Conservation (phyloP, 2,329 filamentous ascomycete genomes). For the Fusarium sororula region DNA sequence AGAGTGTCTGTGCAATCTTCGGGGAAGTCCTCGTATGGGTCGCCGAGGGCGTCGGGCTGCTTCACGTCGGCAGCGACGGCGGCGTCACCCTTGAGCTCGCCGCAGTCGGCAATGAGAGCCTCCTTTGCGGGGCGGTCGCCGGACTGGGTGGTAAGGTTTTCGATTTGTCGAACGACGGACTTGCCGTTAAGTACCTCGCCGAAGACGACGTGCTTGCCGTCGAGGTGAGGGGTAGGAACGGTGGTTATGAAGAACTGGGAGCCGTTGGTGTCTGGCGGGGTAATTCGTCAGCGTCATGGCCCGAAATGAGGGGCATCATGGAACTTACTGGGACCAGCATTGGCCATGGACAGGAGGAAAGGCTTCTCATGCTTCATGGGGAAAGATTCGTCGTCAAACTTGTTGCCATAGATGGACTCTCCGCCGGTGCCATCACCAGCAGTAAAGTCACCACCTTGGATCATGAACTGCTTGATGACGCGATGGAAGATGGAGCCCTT, state of each 20-base stretch:
- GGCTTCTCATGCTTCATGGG: conserved; percentile 89
- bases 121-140: conserved; percentile 82
- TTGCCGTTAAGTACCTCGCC: conserved; percentile 94
- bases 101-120: conserved; percentile 82
- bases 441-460: conserved; percentile 93
- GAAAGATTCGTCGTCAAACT: conserved; percentile 98
- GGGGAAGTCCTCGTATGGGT: conserved; percentile 94
- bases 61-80: conserved; percentile 74
- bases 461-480: conserved; percentile 99
- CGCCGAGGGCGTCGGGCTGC: conserved; percentile 81
- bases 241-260: conserved; percentile 99
- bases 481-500: conserved; percentile 95
- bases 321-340: conserved; percentile 83
- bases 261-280: conserved; percentile 80
- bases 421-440: conserved; percentile 93
- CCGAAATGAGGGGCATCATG: background rate
- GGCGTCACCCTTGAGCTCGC: conserved; percentile 79
- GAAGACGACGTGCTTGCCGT: conserved; percentile 97
- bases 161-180: conserved; percentile 87
- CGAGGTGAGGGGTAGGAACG: conserved; percentile 91
- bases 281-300: conserved; percentile 15
- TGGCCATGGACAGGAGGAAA: conserved; percentile 97
- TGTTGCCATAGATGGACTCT: conserved; percentile 96
- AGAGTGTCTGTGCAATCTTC: conserved; percentile 78
- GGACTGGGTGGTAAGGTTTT: conserved; percentile 78